phyloP scores from a whole-genome alignment of 768 basidiomycete genomes.

The Boletus subparvulus region DNA sequence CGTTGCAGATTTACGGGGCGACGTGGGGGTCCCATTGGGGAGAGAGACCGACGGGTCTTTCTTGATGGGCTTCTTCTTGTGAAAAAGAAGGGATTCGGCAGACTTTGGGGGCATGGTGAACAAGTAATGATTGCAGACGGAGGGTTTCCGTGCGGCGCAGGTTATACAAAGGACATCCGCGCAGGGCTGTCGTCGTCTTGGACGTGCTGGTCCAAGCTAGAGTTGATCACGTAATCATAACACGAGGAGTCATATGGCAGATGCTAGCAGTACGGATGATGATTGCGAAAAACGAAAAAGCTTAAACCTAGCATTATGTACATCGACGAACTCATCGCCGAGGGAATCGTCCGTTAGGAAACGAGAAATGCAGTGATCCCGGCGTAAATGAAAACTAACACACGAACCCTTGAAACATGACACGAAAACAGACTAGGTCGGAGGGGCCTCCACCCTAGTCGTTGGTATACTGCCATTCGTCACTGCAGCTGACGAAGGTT shows the following conservation, averaged over 20 bases:
- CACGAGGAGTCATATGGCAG: too few species aligned
- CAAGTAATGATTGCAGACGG: not conserved
- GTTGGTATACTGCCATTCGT: constrained; percentile 40
- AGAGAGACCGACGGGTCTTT: constrained; percentile 16
- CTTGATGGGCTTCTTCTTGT: constrained; percentile 55
- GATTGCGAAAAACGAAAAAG: constrained; percentile 7
- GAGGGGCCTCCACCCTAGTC: constrained; percentile 44
- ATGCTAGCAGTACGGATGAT: not conserved
- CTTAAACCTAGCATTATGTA: constrained; percentile 28
- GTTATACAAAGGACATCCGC: constrained; percentile 5
- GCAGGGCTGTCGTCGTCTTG: not conserved
- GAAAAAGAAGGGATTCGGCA: constrained; percentile 58
- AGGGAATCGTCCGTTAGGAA: constrained; percentile 27
- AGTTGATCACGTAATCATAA: constrained; percentile 28
- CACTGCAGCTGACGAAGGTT: constrained; percentile 32
- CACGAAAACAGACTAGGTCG: constrained; percentile 30
- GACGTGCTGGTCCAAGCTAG: constrained; percentile 1
- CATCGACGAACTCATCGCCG: constrained; percentile 23
- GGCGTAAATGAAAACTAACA: constrained; percentile 19
- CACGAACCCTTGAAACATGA: constrained; percentile 15
- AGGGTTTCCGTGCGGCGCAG: not conserved
- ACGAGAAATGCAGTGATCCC: constrained; percentile 24
- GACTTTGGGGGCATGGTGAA: constrained; percentile 30
- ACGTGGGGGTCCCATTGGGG: constrained; percentile 18
- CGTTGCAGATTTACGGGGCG: constrained; percentile 38